phyloP scores from a whole-genome alignment of 2,329 filamentous ascomycete genomes.

The Verticillium nubilum region DNA sequence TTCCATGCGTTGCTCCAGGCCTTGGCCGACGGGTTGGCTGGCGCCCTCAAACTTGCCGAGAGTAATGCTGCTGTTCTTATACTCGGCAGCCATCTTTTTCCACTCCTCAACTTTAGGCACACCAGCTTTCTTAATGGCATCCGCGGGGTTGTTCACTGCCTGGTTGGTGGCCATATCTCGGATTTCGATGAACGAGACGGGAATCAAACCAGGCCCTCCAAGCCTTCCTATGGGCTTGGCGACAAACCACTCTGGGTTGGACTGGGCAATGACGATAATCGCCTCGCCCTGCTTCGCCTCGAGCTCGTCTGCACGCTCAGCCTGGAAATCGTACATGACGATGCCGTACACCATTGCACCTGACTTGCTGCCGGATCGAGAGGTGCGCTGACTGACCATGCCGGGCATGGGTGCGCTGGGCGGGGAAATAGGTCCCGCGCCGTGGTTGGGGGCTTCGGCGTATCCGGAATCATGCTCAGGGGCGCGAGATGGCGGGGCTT shows the following conservation, averaged over 20 bases:
- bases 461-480: conserved; percentile 91
- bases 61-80: conserved; percentile 98
- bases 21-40: conserved; percentile 33
- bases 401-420: conserved; percentile 15
- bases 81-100: conserved; percentile 99
- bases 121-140: conserved; percentile 80
- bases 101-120: conserved; percentile 96
- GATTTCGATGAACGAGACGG: conserved; percentile 94
- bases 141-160: conserved; percentile 73
- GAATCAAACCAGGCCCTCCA: conserved; percentile 92
- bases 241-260: conserved; percentile 98
- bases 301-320: conserved; percentile 90
- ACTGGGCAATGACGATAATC: conserved; percentile 97
- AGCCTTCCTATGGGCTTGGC: conserved; percentile 97
- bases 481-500: conserved; percentile 43
- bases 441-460: conserved; percentile 45
- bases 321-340: conserved; percentile 94
- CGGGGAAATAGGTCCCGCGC: conserved; percentile 4
- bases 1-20: conserved; percentile 66
- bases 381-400: conserved; percentile 38
- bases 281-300: conserved; percentile 93
- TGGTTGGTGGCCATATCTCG: conserved; percentile 86
- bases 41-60: conserved; percentile 76
- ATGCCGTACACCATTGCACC: conserved; percentile 95
- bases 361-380: conserved; percentile 41